Conservation (phyloP, 225 moss, liverwort and hornwort genomes). For the Pseudoscleropodium purum region DNA sequence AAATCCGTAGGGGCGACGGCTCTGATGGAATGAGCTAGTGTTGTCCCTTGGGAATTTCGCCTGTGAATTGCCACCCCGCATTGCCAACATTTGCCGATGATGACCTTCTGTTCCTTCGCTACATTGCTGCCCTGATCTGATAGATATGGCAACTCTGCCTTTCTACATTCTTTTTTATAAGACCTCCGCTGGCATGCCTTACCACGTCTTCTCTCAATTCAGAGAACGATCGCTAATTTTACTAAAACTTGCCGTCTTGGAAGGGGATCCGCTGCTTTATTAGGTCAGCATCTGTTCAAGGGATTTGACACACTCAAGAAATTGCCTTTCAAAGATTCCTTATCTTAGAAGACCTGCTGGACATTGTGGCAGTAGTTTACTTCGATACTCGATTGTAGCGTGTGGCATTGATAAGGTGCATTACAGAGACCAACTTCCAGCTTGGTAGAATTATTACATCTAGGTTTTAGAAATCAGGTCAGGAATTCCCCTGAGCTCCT, state of each 20-base stretch:
- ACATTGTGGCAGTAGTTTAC: not conserved
- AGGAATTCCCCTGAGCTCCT: conserved; percentile 5
- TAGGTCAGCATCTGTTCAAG: not conserved
- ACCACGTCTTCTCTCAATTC: not conserved
- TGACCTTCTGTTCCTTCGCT: not conserved
- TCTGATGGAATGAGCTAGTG: conserved; percentile 64
- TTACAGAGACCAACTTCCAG: not conserved
- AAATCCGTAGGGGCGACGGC: conserved; percentile 78
- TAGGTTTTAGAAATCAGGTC: not conserved
- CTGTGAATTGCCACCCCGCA: not conserved
- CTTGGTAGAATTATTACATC: not conserved
- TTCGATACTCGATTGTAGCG: not conserved
- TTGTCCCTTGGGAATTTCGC: not conserved
- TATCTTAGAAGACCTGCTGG: not conserved
- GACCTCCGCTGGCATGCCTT: not conserved
- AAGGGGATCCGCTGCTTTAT: not conserved
- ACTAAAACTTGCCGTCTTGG: not conserved
- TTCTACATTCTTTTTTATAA: not conserved
- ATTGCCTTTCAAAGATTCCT: not conserved
- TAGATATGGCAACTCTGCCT: not conserved
- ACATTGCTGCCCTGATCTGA: not conserved
- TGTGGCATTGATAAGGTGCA: not conserved
- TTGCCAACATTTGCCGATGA: not conserved
- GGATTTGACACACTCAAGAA: not conserved
- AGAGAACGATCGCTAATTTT: not conserved